Base-by-base conservation (phyloP, 2,329 filamentous ascomycete genomes). In the Orbilia javanica region DNA sequence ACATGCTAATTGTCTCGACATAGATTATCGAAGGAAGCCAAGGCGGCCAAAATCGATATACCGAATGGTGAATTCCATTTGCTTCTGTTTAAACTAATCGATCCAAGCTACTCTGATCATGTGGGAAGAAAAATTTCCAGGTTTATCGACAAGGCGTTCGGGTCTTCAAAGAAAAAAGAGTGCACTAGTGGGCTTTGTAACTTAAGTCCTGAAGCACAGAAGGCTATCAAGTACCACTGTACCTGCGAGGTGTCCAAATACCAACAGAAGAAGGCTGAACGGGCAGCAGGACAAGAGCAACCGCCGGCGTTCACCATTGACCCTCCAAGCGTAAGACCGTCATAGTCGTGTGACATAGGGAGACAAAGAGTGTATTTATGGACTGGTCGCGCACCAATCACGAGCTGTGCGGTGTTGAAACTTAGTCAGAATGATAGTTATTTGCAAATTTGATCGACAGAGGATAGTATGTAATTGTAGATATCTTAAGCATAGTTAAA, bases 131-230 rank as follows among this genome's bases (percentile, higher is more conserved):
- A 36, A n/a, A 48, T 75, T 1, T 75, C 71, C 1, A 68, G 39
- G n/a, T 69, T 75, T n/a, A 29, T 75, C 10, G 63, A 75, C 34
- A 75, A 75, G 31, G 22, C 67, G 1, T 75, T 75, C 18, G 53
- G 63, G n/a, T 63, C 71, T 0, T 29, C 71, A 3, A 57, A 55
- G 31, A 68, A 60, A 34, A 63, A 68, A 46, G 63, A 75, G 39
- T 75, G 71, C 25, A 63, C 52, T 1, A 75, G 71, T 36, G 63
- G 71, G 29, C 31, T 75, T 20, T 75, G 71, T n/a, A 68, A 68
- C 39, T 46, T 75, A 15, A 75, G 71, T 15, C 71, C 71, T 5
- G 71, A 75, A 27, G 71, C 63, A 11, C 67, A 68, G 44, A 53
- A 69, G 34, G 44, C 31, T 6, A 69, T 75, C 6, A 75, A 62